Base-by-base conservation (phyloP, 2,329 filamentous ascomycete species). In the Coniochaeta prunicola region DNA sequence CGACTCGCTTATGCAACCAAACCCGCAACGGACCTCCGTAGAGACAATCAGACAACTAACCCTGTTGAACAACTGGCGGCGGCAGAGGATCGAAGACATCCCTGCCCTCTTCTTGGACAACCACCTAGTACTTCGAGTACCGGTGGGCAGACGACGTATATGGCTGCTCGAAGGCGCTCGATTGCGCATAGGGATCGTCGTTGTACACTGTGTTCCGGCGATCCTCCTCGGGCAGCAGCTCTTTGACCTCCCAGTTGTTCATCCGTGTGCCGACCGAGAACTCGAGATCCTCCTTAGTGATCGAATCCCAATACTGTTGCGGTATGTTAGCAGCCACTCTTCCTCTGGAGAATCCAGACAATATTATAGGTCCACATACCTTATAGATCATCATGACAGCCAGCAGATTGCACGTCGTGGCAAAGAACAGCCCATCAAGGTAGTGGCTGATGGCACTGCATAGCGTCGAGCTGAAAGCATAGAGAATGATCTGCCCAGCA, bases 371-470 rank as follows among this genome's bases (percentile, higher is more conserved):
- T 33, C 2, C 33, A 67, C 75, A 57, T 75, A 82, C 91, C 88
- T 99, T 99, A 83, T 99, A 99, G 38, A 99, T 87, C 94, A 97
- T 99, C 94, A 99, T 99, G 61, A 99, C 93, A 13, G 87, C 91
- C 48, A 99, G 79, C 50, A 99, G 76, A 70, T 99, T 99, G 78
- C 92, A 94, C 58, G 93, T 87, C 0, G 93, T 97, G 4, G 92
- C 91, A 69, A 99, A 92, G 77, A 97, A 96, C 54, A 97, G 76
- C 0, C 93, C 93, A 69, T 99, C 94, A 55, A 99, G 76, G 71
- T 97, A 99, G 73, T 99, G 94, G 74, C 91, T 87, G 40, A 92
- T 86, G 53, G 85, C 84, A 57, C 88, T 82, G 77, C 94, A 99
- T 68, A 99, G 92, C 63, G 82, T 85, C 64, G 87, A 81, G 76